Conservation (phyloP, 768 basidiomycete species). For the Ephemerocybe angulata region DNA sequence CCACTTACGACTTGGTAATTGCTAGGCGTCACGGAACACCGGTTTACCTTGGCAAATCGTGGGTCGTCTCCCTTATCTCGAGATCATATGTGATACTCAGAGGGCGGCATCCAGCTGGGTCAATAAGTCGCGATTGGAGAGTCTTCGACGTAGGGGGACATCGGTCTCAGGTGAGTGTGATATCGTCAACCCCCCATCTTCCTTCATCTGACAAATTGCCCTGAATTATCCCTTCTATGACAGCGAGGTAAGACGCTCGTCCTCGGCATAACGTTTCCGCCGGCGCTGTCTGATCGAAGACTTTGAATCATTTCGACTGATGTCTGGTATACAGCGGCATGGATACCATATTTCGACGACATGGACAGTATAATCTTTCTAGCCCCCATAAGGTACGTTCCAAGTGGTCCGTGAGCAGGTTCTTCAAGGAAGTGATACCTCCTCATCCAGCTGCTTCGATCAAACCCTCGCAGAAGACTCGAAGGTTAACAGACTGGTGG, state of each 20-base stretch:
- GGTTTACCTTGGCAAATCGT: slow-evolving; percentile 56
- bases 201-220: not conserved
- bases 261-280: not conserved
- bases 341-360: slow-evolving; percentile 62
- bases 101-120: slow-evolving; percentile 21
- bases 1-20: too few relatives aligned
- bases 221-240: not conserved
- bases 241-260: not conserved
- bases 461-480: slow-evolving; percentile 66
- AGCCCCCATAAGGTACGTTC: slow-evolving; percentile 52
- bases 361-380: slow-evolving; percentile 72
- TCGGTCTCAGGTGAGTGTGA: slow-evolving; percentile 53
- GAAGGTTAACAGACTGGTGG: slow-evolving; percentile 54
- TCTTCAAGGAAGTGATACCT: not conserved
- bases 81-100: too few relatives aligned
- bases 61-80: too few relatives aligned
- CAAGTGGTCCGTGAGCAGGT: not conserved
- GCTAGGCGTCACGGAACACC: slow-evolving; percentile 69
- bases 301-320: not conserved
- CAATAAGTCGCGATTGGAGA: slow-evolving; percentile 38
- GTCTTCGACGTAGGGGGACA: slow-evolving; percentile 61
- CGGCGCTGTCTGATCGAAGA: not conserved
- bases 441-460: slow-evolving; percentile 51
- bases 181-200: not conserved
- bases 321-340: slow-evolving; percentile 41